These are phyloP conservation scores for Exobasidium rhododendri DNA, from an alignment of 1,284 basidiomycete genomes.

Conservation along the genomic window DNA sequence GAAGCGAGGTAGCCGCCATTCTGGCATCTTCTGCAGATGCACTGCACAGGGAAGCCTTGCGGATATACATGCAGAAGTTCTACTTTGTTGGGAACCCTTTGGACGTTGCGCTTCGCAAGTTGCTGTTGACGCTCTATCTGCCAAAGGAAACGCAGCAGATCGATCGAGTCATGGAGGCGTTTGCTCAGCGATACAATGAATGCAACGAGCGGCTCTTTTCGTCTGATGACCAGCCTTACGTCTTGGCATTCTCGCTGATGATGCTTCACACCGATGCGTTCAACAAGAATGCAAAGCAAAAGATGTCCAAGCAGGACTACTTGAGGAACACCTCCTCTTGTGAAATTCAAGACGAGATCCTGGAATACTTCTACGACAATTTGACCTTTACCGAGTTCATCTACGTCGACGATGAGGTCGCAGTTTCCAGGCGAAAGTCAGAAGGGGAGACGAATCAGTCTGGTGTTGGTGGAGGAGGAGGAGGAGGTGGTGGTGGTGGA, in stretches of 20 bases:
- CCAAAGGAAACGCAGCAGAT: slow-evolving; percentile 98
- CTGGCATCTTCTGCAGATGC: slow-evolving; percentile 64
- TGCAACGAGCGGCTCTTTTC: slow-evolving; percentile 81
- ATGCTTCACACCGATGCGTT: slow-evolving; percentile 99
- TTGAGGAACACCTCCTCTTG: slow-evolving; percentile 60
- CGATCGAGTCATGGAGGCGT: slow-evolving; percentile 93
- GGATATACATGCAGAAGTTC: slow-evolving; percentile 72
- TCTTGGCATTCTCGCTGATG: slow-evolving; percentile 94
- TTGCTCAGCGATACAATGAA: slow-evolving; percentile 76
- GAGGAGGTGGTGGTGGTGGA: no score
- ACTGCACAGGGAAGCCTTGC: slow-evolving; percentile 71
- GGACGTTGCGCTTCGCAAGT: slow-evolving; percentile 83
- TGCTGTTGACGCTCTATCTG: slow-evolving; percentile 86
- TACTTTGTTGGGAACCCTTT: slow-evolving; percentile 77
- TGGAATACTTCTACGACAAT: slow-evolving; percentile 97
- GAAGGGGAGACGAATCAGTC: slow-evolving; percentile 11
- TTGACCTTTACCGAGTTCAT: slow-evolving; percentile 89
- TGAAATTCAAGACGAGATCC: slow-evolving; percentile 75
- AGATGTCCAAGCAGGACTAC: slow-evolving; percentile 67
- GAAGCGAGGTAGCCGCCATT: slow-evolving; percentile 35
- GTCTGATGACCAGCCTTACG: slow-evolving; percentile 77
- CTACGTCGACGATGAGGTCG: slow-evolving; percentile 74
- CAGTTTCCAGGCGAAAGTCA: slow-evolving; percentile 20
- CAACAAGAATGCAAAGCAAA: slow-evolving; percentile 93
- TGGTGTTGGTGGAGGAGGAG: no score